These are phyloP conservation scores for Starmera quercuum DNA, from an alignment of 805 yeast genomes.

Conservation along the genomic window DNA sequence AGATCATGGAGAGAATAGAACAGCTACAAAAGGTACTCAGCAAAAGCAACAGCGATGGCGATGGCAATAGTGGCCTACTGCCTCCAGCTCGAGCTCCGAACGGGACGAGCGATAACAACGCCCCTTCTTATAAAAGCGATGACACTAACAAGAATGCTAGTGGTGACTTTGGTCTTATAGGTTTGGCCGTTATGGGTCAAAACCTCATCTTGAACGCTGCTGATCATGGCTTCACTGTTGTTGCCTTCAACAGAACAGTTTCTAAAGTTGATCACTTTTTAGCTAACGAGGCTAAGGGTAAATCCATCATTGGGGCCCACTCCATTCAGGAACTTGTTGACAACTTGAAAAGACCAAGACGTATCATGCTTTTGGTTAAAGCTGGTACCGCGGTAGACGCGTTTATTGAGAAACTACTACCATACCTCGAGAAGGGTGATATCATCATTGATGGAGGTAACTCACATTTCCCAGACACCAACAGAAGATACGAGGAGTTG, in stretches of 20 bases:
- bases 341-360: conserved; percentile 94
- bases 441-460: conserved; percentile 99
- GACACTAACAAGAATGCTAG: conserved; percentile 26
- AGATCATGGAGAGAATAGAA: background rate
- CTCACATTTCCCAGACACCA: conserved; percentile 98
- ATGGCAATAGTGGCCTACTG: background rate
- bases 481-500: conserved; percentile 92
- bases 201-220: conserved; percentile 96
- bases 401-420: conserved; percentile 81
- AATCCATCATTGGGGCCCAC: conserved; percentile 91
- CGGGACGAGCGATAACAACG: no score
- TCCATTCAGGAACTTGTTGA: conserved; percentile 82
- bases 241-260: conserved; percentile 97
- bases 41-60: background rate
- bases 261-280: conserved; percentile 92
- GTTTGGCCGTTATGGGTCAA: conserved; percentile 99
- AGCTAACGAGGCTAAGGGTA: conserved; percentile 94
- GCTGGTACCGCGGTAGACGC: conserved; percentile 95
- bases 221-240: conserved; percentile 97
- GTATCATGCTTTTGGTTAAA: conserved; percentile 88
- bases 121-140: background rate
- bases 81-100: background rate
- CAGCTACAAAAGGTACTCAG: no score
- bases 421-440: conserved; percentile 91
- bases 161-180: conserved; percentile 97